Base-by-base conservation (phyloP, 2,329 filamentous ascomycete species). In the Talaromyces sp. region DNA sequence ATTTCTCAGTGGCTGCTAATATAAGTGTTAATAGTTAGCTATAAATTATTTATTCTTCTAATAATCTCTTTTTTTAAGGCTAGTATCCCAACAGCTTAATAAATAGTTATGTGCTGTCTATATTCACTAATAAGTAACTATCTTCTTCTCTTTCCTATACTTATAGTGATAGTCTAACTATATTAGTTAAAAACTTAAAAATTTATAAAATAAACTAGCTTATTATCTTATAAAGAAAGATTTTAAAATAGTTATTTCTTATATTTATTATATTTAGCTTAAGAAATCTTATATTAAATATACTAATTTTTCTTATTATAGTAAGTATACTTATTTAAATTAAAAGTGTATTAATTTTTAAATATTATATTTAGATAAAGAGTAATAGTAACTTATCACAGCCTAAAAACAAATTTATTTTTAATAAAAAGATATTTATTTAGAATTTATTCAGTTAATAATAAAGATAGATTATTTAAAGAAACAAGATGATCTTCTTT, bases 401-500 rank as follows among this genome's bases (percentile, higher is more conserved):
- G 14, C 11, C 17, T 29, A 52, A 17, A 32, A 32, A 11, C 11
- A 32, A 32, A 32, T 32, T 32, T 32, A 32, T 11, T 32, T 11
- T 11, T 32, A 32, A 32, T 3, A 11, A 32, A 11, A 10, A 32
- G 10, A 10, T 32, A 11, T 67, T 64, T 66, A 13, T n/a, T n/a
- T 41, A 53, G 19, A 24, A 54, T n/a, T 29, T 29, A 0, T 41
- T 31, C 19, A 54, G 4, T n/a, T n/a, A 13, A 43, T n/a, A n/a
- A 27, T 27, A 43, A 46, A 56, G n/a, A 29, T 41, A 56, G 13
- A 26, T 17, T 56, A 31, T 3, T n/a, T n/a, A n/a, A n/a, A n/a
- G n/a, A n/a, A n/a, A n/a, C n/a, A n/a, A n/a, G n/a, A n/a, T n/a
- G n/a, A n/a, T n/a, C n/a, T n/a, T n/a, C n/a, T 43, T 43, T 49